These are phyloP conservation scores for Posidonia australis DNA, from an alignment of 106 monocot genomes.

Conservation along the genomic window DNA sequence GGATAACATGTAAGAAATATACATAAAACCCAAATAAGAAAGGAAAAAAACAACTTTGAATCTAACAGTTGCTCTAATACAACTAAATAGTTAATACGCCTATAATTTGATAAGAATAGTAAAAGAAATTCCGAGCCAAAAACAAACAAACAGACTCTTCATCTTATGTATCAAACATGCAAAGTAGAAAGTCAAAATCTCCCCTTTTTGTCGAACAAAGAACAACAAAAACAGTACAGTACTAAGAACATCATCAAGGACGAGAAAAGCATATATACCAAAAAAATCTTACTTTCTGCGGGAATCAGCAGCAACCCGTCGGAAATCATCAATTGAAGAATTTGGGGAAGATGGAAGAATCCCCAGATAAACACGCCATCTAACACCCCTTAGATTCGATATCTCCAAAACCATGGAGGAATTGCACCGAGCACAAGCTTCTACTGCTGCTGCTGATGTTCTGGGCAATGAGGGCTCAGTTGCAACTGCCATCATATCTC, in stretches of 20 bases:
- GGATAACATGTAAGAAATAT: too few relatives aligned
- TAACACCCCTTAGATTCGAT: constrained; percentile 48
- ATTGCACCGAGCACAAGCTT: background rate
- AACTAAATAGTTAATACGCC: background rate
- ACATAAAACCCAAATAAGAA: background rate
- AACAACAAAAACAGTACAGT: background rate
- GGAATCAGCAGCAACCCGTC: constrained; percentile 70
- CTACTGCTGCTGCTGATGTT: background rate
- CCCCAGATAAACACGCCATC: constrained; percentile 74
- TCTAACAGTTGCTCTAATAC: background rate
- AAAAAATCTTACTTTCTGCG: constrained; percentile 50
- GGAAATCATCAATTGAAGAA: constrained; percentile 59
- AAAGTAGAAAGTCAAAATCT: too few relatives aligned
- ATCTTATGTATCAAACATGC: too few relatives aligned
- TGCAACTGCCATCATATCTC: background rate
- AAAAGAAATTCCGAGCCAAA: background rate
- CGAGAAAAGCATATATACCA: too few relatives aligned
- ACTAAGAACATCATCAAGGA: too few relatives aligned
- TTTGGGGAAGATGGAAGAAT: constrained; percentile 48
- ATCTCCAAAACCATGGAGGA: constrained; percentile 22
- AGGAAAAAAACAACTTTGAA: background rate
- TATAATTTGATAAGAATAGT: background rate
- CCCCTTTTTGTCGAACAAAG: too few relatives aligned
- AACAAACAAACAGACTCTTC: too few relatives aligned
- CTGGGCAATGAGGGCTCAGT: background rate